Evolutionary conservation across 208 protist genomes (phyloP).

Genomic region (Acanthamoeba royreba): DNA sequence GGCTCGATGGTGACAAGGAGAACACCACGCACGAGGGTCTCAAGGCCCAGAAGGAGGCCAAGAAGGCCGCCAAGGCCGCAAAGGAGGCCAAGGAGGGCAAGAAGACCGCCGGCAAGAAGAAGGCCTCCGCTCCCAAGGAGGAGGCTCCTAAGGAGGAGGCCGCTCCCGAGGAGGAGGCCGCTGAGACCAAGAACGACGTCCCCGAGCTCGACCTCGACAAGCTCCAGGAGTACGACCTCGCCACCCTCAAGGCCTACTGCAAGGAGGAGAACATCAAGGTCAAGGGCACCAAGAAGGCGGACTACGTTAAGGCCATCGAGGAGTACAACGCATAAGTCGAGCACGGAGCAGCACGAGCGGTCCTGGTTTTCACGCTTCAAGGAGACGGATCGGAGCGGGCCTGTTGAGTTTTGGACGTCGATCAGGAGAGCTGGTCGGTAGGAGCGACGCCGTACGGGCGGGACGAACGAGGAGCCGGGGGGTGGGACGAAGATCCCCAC

Average conservation of each 20-base stretch:
- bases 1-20: slow-evolving; percentile 43
- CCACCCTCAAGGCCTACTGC: slow-evolving; percentile 29
- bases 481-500: too few species aligned
- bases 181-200: neutral
- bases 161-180: neutral
- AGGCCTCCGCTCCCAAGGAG: neutral
- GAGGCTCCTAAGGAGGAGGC: neutral
- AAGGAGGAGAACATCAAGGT: neutral
- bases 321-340: neutral
- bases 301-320: slow-evolving; percentile 29
- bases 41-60: neutral
- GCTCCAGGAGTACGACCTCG: neutral
- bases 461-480: too few species aligned
- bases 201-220: slow-evolving; percentile 41
- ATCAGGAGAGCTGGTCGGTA: too few species aligned
- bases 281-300: neutral
- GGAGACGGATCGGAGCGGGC: too few species aligned
- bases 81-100: slow-evolving; percentile 6
- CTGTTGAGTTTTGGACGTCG: too few species aligned
- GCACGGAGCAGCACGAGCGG: too few species aligned
- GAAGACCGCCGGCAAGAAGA: neutral
- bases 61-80: neutral
- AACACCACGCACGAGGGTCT: neutral
- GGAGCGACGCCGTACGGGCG: too few species aligned
- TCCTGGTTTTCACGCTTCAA: too few species aligned